Percentiles rank a stretch among this genome's conserved stretches.
These are phyloP conservation scores for Cardiospermum halicacabum DNA, from an alignment of 345 rosid species.

Conservation along the genomic window DNA sequence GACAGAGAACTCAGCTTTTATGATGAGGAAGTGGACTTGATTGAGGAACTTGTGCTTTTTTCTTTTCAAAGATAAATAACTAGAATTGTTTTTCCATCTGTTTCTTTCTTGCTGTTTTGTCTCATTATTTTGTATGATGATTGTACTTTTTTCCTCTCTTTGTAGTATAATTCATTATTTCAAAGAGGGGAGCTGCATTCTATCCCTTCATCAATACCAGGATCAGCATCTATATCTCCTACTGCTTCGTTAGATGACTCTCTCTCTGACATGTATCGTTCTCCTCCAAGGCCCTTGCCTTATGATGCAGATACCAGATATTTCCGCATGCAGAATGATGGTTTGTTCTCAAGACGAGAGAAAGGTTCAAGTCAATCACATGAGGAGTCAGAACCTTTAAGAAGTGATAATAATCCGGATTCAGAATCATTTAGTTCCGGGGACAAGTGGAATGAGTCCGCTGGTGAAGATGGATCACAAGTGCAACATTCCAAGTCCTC, in stretches of 20 bases:
- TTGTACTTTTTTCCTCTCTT: slow-evolving; percentile 13
- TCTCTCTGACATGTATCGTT: slow-evolving; percentile 72
- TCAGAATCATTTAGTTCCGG: slow-evolving; percentile 51
- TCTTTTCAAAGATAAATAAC: slow-evolving; percentile 8
- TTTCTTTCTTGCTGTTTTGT: no score
- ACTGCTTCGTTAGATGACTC: slow-evolving; percentile 70
- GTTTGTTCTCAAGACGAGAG: slow-evolving; percentile 63
- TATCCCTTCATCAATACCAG: slow-evolving; percentile 70
- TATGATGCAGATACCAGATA: slow-evolving; percentile 76
- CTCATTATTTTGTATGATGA: slow-evolving; percentile 14
- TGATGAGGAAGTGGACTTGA: slow-evolving; percentile 10
- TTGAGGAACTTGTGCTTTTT: slow-evolving; percentile 6
- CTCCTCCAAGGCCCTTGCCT: slow-evolving; percentile 97
- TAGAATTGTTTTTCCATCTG: neutral
- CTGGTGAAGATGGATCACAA: slow-evolving; percentile 58
- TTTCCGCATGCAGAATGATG: slow-evolving; percentile 49
- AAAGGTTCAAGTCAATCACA: slow-evolving; percentile 82
- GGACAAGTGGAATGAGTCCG: slow-evolving; percentile 61
- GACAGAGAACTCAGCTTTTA: neutral
- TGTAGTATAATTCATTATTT: slow-evolving; percentile 64
- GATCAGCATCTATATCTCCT: slow-evolving; percentile 59
- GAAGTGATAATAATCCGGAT: slow-evolving; percentile 51
- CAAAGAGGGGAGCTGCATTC: slow-evolving; percentile 75
- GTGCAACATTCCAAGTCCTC: slow-evolving; percentile 50
- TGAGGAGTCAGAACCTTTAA: slow-evolving; percentile 83